These are phyloP conservation scores for Hypoxylon sp. DNA, from an alignment of 2,329 filamentous ascomycete species.

Conservation along the genomic window DNA sequence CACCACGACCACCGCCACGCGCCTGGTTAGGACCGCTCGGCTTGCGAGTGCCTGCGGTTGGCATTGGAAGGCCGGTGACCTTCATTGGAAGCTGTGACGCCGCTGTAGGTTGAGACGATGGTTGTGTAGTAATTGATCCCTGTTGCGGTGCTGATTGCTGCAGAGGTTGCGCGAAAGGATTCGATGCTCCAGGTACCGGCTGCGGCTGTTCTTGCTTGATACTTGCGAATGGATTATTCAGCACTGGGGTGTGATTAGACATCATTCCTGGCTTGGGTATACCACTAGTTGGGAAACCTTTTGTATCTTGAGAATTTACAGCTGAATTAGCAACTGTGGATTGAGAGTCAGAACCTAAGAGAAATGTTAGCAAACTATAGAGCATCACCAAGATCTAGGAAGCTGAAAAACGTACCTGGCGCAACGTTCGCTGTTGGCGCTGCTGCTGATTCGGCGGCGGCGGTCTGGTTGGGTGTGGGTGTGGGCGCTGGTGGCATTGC, in stretches of 20 bases:
- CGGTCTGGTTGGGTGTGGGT: constrained; percentile 51
- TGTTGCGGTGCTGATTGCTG: constrained; percentile 37
- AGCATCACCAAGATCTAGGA: neutral
- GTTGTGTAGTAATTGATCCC: constrained; percentile 35
- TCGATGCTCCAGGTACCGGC: constrained; percentile 28
- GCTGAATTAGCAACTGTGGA: constrained; percentile 17
- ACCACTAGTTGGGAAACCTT: constrained; percentile 28
- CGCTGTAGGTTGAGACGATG: constrained; percentile 36
- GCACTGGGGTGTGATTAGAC: constrained; percentile 28
- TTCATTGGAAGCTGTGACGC: constrained; percentile 56
- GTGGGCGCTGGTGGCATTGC: constrained; percentile 66
- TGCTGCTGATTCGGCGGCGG: constrained; percentile 39
- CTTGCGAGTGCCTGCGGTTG: constrained; percentile 54
- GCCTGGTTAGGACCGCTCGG: constrained; percentile 51
- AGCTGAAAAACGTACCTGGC: constrained; percentile 35
- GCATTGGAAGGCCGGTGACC: constrained; percentile 57
- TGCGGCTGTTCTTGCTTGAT: constrained; percentile 35
- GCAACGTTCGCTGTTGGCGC: constrained; percentile 29
- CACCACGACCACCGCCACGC: constrained; percentile 53
- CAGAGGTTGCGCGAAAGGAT: constrained; percentile 46
- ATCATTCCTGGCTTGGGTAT: constrained; percentile 45
- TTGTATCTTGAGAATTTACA: constrained; percentile 34
- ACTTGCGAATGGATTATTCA: constrained; percentile 46
- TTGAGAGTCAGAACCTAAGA: constrained; percentile 35
- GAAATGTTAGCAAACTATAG: constrained; percentile 31